These are phyloP conservation scores for Cantharellus anzutake DNA, from an alignment of 768 basidiomycete genomes.

Conservation along the genomic window DNA sequence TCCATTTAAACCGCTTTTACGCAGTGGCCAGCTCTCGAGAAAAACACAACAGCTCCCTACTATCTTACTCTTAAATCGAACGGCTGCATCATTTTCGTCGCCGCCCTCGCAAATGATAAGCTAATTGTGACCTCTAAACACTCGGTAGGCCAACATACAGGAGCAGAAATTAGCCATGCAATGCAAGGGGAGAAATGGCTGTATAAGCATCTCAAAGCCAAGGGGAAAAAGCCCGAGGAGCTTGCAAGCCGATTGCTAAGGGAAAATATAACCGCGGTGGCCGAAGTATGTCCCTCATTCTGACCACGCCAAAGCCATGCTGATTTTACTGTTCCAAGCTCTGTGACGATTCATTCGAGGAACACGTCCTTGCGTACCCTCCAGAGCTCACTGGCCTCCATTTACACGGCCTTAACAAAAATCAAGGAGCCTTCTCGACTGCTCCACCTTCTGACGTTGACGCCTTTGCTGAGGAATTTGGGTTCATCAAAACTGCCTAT, in stretches of 20 bases:
- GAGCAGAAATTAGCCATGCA: slow-evolving; percentile 42
- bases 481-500: slow-evolving; percentile 65
- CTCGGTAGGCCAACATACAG: slow-evolving; percentile 43
- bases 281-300: slow-evolving; percentile 43
- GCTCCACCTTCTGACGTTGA: slow-evolving; percentile 47
- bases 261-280: slow-evolving; percentile 72
- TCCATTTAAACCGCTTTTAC: not conserved
- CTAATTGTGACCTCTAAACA: slow-evolving; percentile 88
- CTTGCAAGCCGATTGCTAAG: slow-evolving; percentile 62
- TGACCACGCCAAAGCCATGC: not conserved
- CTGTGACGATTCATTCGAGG: slow-evolving; percentile 93
- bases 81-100: slow-evolving; percentile 93
- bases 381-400: slow-evolving; percentile 76
- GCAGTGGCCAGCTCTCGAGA: slow-evolving; percentile 62
- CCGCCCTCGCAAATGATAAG: slow-evolving; percentile 53
- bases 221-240: slow-evolving; percentile 48
- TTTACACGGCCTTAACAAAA: slow-evolving; percentile 76
- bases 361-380: slow-evolving; percentile 79
- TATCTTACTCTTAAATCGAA: slow-evolving; percentile 84
- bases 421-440: slow-evolving; percentile 47
- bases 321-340: slow-evolving; percentile 31
- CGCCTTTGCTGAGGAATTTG: slow-evolving; percentile 74
- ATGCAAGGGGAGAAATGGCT: slow-evolving; percentile 76
- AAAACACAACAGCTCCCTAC: slow-evolving; percentile 58
- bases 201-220: slow-evolving; percentile 36